Base-by-base conservation (phyloP, 1,139 yeast species). In the Kodamaea anthophila region DNA sequence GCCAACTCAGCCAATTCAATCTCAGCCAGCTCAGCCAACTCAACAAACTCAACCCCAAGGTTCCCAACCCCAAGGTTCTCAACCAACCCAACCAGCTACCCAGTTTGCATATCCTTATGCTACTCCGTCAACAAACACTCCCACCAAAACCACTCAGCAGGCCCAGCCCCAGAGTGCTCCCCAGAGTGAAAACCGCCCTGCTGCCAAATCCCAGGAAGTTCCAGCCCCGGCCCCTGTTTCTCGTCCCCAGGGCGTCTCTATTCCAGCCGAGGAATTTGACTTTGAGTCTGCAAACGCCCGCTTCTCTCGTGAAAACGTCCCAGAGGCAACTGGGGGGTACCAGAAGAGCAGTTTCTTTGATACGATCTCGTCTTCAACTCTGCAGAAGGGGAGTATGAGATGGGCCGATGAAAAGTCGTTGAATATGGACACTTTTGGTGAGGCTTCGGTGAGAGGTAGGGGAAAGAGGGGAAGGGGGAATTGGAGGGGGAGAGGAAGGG, bases 371-470 rank as follows among this genome's bases (percentile, higher is more conserved):
- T 32, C 60, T 43, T 67, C 76, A 1, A 62, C 65, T 18, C 70
- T 54, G 29, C 60, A 57, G 34, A 52, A 60, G 40, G 43, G 44
- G 26, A 33, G 56, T 29, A 63, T 72, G 67, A 68, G 77, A 47
- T 75, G 87, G 70, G 57, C 68, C 16, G 80, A 76, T 42, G 87
- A 79, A 49, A 74, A 76, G 40, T 54, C 54, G 16, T 47, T 49
- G 34, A 49, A 49, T 42, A 39, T 47, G 47, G 55, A 50, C 37
- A 50, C 56, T 6, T 51, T 49, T 33, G 55, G 56, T 16, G 47
- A 50, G 35, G 44, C 54, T 9, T 53, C 62, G 9, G 55, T 53
- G 9, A 38, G 49, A 15, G 46, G 46, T 28, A 42, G 60, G 27
- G 58, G 62, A 12, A 43, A 52, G 11, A 44, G 65, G 33, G 58